Conservation (phyloP, 495 filamentous ascomycete genomes). For the Aspergillus bridgeri region DNA sequence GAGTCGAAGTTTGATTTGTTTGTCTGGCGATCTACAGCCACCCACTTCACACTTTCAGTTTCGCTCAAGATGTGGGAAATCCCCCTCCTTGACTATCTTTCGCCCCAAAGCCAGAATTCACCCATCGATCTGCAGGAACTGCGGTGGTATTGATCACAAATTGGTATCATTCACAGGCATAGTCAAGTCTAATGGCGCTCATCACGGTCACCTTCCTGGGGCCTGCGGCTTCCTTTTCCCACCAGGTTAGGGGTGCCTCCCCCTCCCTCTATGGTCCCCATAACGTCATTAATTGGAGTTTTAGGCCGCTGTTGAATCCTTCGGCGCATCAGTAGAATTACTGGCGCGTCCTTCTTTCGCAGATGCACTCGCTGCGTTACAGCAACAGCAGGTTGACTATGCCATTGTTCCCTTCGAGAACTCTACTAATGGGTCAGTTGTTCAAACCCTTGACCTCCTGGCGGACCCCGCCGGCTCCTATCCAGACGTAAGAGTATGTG, state of each 20-base stretch:
- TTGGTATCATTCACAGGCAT: background rate
- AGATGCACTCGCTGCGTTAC: conserved; percentile 79
- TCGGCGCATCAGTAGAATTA: conserved; percentile 52
- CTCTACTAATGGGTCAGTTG: conserved; percentile 86
- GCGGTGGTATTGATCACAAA: background rate
- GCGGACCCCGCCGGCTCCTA: conserved; percentile 63
- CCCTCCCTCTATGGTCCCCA: conserved; percentile 4
- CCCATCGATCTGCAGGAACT: background rate
- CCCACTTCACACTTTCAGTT: background rate
- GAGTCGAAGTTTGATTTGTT: conserved; percentile 34
- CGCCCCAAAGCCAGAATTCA: background rate
- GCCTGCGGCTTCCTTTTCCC: conserved; percentile 79
- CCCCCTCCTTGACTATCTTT: background rate
- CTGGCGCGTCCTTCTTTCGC: conserved; percentile 53
- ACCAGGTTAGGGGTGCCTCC: conserved; percentile 61
- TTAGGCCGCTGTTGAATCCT: conserved; percentile 66
- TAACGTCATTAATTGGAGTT: conserved; percentile 14
- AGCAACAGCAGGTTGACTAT: conserved; percentile 55
- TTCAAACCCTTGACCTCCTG: conserved; percentile 82
- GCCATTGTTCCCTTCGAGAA: conserved; percentile 97
- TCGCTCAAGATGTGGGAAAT: conserved; percentile 4
- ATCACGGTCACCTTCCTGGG: conserved; percentile 75
- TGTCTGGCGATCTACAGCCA: conserved; percentile 17
- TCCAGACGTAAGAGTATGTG: conserved; percentile 66
- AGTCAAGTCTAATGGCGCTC: conserved; percentile 14